A percentile compares a stretch with the other conserved stretches of the same genome.
These are phyloP conservation scores for Spinellus fusiger DNA, from an alignment of 192 early-diverging fungal genomes.

Conservation along the genomic window DNA sequence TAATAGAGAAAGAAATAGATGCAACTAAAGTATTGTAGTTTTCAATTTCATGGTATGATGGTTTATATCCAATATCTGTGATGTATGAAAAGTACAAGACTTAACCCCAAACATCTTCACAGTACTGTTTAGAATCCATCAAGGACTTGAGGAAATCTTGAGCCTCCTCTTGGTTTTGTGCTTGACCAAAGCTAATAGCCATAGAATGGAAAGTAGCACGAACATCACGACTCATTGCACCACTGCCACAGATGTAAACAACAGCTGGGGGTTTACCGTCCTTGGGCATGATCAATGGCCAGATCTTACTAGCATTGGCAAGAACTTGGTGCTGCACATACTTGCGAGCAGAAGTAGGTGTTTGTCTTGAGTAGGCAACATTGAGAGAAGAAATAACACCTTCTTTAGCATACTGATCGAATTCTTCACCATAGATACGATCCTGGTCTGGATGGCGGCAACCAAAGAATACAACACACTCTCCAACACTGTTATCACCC, in stretches of 20 bases:
- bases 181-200: slow-evolving; percentile 13
- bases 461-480: slow-evolving; percentile 67
- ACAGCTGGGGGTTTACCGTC: not conserved
- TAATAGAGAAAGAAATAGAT: no score
- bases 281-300: slow-evolving; percentile 4
- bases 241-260: slow-evolving; percentile 25
- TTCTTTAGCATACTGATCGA: slow-evolving; percentile 41
- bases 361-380: slow-evolving; percentile 58
- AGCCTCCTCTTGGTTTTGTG: slow-evolving; percentile 14
- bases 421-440: slow-evolving; percentile 66
- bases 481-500: slow-evolving; percentile 54
- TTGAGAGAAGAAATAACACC: slow-evolving; percentile 54
- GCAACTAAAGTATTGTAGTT: no score
- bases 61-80: no score
- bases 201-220: slow-evolving; percentile 14
- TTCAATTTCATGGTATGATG: no score
- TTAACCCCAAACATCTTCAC: slow-evolving; percentile 33
- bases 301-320: slow-evolving; percentile 13
- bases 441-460: slow-evolving; percentile 66
- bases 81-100: no score
- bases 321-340: slow-evolving; percentile 30
- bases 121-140: slow-evolving; percentile 17
- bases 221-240: slow-evolving; percentile 27
- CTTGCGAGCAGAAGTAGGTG: slow-evolving; percentile 3
- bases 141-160: slow-evolving; percentile 9